Evolutionary conservation across 2,329 filamentous ascomycete species (phyloP), one percentile per base, ranked within the genome.

Genomic region (Ascochyta lentis): DNA sequence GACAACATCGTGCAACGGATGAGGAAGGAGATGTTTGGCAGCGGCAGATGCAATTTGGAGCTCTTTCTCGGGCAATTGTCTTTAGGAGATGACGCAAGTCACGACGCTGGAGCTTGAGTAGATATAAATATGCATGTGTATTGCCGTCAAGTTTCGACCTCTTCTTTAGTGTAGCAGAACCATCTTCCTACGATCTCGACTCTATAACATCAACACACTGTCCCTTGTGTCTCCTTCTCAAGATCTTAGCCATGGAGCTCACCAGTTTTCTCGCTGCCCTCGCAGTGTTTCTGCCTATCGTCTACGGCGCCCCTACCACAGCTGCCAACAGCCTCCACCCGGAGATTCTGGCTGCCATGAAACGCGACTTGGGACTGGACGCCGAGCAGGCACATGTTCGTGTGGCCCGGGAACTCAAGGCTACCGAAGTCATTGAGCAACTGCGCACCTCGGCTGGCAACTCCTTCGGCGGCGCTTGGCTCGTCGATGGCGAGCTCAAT

Each of bases 291-390:
- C 71, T 78, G 65, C 76, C 76, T 62, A 60, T 77, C 56, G 75
- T 66, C 64, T 77, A 78, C 58, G 76, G 76, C 67, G 76, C 75
- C 50, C 76, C 76, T 51, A 69, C 75, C 23, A 63, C 71, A 45
- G 54, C 74, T 38, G 65, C 74, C 38, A 70, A 55, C 61, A 70
- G 34, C 58, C 73, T 78, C n/a, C 75, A 78, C 68, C 76, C 76
- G 48, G 61, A 75, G 66, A 74, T 78, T 60, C 67, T 78, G 46
- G 74, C 71, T 58, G 76, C 76, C 64, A 78, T 78, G 76, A 78
- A 78, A 74, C 76, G 76, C 60, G 76, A 78, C 67, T 62, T 78
- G 47, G 76, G 76, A 13, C 71, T 78, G 19, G 69, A 77, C 49
- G 68, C 75, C 45, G 69, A 71, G 60, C 69, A 76, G 63, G 76